Percentiles rank a stretch among this genome's conserved stretches.
Conservation (phyloP, 2,329 filamentous ascomycete genomes). For the Blumeria hordei region DNA sequence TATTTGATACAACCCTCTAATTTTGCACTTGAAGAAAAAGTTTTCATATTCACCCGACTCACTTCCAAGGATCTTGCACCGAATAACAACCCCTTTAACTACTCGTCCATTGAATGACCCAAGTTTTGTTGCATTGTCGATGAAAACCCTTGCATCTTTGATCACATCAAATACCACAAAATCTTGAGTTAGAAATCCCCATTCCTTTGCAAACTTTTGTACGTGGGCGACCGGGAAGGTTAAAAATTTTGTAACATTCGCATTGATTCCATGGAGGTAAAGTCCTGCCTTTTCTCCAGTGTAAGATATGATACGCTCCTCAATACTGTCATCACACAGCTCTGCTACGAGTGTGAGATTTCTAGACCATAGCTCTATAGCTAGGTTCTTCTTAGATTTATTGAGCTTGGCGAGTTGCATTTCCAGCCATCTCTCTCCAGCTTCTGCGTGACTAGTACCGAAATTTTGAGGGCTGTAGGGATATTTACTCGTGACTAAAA, state of each 20-base stretch:
- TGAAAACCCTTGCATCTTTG: slow-evolving; percentile 48
- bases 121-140: slow-evolving; percentile 66
- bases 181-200: slow-evolving; percentile 83
- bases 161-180: slow-evolving; percentile 57
- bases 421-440: slow-evolving; percentile 62
- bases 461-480: slow-evolving; percentile 58
- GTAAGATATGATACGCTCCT: slow-evolving; percentile 91
- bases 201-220: slow-evolving; percentile 67
- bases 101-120: slow-evolving; percentile 78
- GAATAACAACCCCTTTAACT: slow-evolving; percentile 89
- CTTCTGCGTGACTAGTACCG: slow-evolving; percentile 57
- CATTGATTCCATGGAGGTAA: slow-evolving; percentile 87
- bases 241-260: slow-evolving; percentile 77
- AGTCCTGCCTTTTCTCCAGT: slow-evolving; percentile 64
- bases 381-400: slow-evolving; percentile 56
- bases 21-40: slow-evolving; percentile 99
- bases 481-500: slow-evolving; percentile 97
- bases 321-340: slow-evolving; percentile 85
- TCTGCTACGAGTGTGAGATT: slow-evolving; percentile 93
- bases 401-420: slow-evolving; percentile 54
- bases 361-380: slow-evolving; percentile 46
- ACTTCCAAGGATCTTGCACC: slow-evolving; percentile 44
- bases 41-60: slow-evolving; percentile 38
- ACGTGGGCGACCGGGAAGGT: slow-evolving; percentile 66
- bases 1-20: slow-evolving; percentile 96